These are phyloP conservation scores for Westerdykella aurantiaca DNA, from an alignment of 2,329 filamentous ascomycete genomes.

Conservation along the genomic window DNA sequence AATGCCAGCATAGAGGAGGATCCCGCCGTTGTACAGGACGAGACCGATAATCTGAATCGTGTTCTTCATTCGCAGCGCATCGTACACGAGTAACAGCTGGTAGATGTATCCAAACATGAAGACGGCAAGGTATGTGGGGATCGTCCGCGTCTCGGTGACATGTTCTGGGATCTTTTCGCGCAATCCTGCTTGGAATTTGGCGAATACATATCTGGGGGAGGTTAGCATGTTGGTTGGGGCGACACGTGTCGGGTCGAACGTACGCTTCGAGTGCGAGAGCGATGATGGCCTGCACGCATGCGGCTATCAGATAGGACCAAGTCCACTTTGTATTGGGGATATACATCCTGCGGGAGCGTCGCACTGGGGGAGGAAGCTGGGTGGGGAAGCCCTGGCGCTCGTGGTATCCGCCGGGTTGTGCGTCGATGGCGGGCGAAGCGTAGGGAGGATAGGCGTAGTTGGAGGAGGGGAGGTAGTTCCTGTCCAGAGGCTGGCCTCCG, in stretches of 20 bases:
- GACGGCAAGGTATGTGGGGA: constrained; percentile 90
- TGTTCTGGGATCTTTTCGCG: constrained; percentile 36
- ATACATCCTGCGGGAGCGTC: constrained; percentile 52
- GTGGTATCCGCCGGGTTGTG: constrained; percentile 45
- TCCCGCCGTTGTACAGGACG: constrained; percentile 83
- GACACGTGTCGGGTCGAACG: constrained; percentile 34
- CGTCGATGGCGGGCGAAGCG: constrained; percentile 40
- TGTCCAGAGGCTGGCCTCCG: constrained; percentile 51
- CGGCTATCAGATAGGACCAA: constrained; percentile 72
- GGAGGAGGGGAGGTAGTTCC: constrained; percentile 41
- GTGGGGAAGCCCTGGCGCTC: constrained; percentile 36
- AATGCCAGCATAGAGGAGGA: constrained; percentile 87
- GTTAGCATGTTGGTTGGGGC: constrained; percentile 1
- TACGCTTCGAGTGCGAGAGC: constrained; percentile 84
- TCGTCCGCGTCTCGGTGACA: constrained; percentile 53
- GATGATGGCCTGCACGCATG: constrained; percentile 69
- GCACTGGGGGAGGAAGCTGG: constrained; percentile 35
- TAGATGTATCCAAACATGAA: constrained; percentile 98
- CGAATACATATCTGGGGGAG: constrained; percentile 72
- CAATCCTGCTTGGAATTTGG: constrained; percentile 66
- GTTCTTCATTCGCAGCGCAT: constrained; percentile 90
- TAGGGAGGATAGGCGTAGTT: constrained; percentile 37
- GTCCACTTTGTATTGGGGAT: constrained; percentile 82
- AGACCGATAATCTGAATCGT: constrained; percentile 97
- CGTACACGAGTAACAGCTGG: constrained; percentile 82